These are phyloP conservation scores for Neoarthrinium moseri DNA, from an alignment of 2,329 filamentous ascomycete species.

Conservation along the genomic window DNA sequence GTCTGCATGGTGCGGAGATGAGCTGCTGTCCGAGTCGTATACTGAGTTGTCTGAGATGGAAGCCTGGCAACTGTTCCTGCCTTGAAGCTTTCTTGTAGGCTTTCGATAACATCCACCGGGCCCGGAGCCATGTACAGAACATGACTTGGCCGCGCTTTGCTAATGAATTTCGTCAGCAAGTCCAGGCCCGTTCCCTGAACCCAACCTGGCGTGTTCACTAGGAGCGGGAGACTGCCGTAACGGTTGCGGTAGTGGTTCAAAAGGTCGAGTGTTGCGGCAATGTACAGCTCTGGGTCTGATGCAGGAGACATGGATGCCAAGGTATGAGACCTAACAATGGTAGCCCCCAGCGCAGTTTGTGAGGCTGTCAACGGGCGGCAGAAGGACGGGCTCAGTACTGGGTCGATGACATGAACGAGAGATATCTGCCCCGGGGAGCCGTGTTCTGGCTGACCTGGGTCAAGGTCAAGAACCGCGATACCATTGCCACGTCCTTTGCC, in stretches of 20 bases:
- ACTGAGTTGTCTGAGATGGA: slow-evolving; percentile 58
- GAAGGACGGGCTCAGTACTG: slow-evolving; percentile 67
- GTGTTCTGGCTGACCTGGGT: slow-evolving; percentile 77
- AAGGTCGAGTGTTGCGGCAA: slow-evolving; percentile 63
- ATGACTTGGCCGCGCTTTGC: slow-evolving; percentile 53
- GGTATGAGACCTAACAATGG: slow-evolving; percentile 61
- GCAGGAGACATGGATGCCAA: slow-evolving; percentile 65
- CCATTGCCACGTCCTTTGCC: slow-evolving; percentile 19
- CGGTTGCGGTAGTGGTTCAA: slow-evolving; percentile 53
- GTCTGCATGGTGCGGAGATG: slow-evolving; percentile 72
- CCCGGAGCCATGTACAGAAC: slow-evolving; percentile 70
- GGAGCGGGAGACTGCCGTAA: slow-evolving; percentile 49
- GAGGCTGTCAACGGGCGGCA: slow-evolving; percentile 49
- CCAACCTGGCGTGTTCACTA: slow-evolving; percentile 77
- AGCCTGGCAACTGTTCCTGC: slow-evolving; percentile 46
- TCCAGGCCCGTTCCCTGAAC: slow-evolving; percentile 69
- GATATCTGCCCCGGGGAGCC: slow-evolving; percentile 68
- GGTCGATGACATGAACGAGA: slow-evolving; percentile 57
- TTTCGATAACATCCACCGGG: slow-evolving; percentile 53
- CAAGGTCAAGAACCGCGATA: slow-evolving; percentile 69
- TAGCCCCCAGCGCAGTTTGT: slow-evolving; percentile 30
- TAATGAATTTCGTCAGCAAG: slow-evolving; percentile 58
- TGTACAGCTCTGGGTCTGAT: slow-evolving; percentile 65
- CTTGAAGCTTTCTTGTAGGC: slow-evolving; percentile 32
- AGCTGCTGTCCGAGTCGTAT: slow-evolving; percentile 57